Conservation (phyloP, 768 basidiomycete genomes). For the Pleurotus tuber-regium region DNA sequence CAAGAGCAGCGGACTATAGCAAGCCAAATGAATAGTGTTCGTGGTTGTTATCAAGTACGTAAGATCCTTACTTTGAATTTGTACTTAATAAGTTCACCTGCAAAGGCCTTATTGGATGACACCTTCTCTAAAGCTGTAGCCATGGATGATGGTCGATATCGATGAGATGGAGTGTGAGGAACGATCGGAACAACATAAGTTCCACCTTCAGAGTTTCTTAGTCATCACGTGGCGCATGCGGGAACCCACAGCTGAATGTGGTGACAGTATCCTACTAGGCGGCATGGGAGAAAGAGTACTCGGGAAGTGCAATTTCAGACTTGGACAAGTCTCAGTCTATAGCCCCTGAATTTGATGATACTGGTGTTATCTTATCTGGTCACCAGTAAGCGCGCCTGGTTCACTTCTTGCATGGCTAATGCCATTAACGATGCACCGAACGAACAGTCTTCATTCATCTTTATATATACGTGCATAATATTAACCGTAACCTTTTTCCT, state of each 20-base stretch:
- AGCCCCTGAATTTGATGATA: too few species aligned
- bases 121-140: slow-evolving; percentile 54
- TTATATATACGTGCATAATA: slow-evolving; percentile 1
- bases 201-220: neutral
- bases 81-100: slow-evolving; percentile 83
- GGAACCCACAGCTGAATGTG: too few species aligned
- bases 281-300: too few species aligned
- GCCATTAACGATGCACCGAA: too few species aligned
- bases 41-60: slow-evolving; percentile 5
- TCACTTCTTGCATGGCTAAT: too few species aligned
- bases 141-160: slow-evolving; percentile 15
- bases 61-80: slow-evolving; percentile 60
- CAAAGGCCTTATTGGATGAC: slow-evolving; percentile 76
- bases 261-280: too few species aligned
- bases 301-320: too few species aligned
- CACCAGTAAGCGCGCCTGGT: too few species aligned
- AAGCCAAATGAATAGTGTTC: too few species aligned
- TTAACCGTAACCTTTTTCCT: neutral
- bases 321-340: too few species aligned
- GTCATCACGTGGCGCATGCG: too few species aligned
- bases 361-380: too few species aligned
- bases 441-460: neutral
- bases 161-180: slow-evolving; percentile 12
- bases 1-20: slow-evolving; percentile 65
- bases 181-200: neutral